These are phyloP conservation scores for Fusarium virguliforme DNA, from an alignment of 2,329 filamentous ascomycete species.

Conservation along the genomic window DNA sequence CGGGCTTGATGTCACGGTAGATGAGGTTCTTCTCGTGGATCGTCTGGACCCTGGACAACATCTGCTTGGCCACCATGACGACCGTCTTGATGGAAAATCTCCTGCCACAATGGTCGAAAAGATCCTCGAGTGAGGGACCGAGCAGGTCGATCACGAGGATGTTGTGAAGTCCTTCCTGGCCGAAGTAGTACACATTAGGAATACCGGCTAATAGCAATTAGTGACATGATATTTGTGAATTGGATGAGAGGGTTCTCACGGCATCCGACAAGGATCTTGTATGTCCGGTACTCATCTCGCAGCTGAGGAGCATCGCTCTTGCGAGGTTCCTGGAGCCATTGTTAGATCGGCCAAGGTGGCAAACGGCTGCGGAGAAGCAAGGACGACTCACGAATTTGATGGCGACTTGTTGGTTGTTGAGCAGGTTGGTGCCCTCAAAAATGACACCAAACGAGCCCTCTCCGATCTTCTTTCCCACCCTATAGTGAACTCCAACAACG, in stretches of 20 bases:
- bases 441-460: conserved; percentile 99
- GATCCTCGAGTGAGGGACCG: conserved; percentile 93
- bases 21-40: conserved; percentile 99
- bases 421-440: conserved; percentile 97
- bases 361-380: neutral
- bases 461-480: conserved; percentile 99
- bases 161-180: conserved; percentile 98
- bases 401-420: conserved; percentile 99
- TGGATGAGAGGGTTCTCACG: conserved; percentile 74
- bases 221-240: conserved; percentile 31
- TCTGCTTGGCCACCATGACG: conserved; percentile 99
- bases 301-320: conserved; percentile 99
- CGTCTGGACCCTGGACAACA: conserved; percentile 92
- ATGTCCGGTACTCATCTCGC: conserved; percentile 98
- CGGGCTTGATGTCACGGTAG: conserved; percentile 98
- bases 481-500: conserved; percentile 98
- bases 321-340: conserved; percentile 83
- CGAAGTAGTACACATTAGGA: conserved; percentile 99
- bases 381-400: conserved; percentile 90
- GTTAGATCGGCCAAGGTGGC: conserved; percentile 15
- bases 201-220: conserved; percentile 81
- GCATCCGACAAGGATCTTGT: conserved; percentile 99
- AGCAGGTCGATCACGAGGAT: conserved; percentile 98
- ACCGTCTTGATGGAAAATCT: conserved; percentile 98
- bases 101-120: conserved; percentile 97